These are phyloP conservation scores for Penicillium arizonense DNA, from an alignment of 495 filamentous ascomycete species.

Conservation along the genomic window DNA sequence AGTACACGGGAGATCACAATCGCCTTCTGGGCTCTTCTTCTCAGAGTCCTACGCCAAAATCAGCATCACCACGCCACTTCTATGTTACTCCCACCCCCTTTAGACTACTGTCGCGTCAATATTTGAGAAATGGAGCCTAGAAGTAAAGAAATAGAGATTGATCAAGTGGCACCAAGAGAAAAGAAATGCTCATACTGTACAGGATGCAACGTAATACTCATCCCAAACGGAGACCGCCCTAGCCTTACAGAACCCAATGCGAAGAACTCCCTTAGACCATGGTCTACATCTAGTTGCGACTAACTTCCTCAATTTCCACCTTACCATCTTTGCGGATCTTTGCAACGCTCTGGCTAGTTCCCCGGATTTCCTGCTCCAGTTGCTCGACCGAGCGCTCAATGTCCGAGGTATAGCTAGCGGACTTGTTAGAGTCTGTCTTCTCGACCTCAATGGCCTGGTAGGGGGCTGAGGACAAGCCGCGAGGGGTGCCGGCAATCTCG, in stretches of 20 bases:
- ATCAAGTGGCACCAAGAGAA: constrained; percentile 7
- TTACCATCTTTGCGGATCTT: constrained; percentile 65
- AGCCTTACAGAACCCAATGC: constrained; percentile 15
- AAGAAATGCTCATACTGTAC: constrained; percentile 21
- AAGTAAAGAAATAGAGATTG: constrained; percentile 8
- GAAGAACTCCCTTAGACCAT: constrained; percentile 1
- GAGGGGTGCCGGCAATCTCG: constrained; percentile 72
- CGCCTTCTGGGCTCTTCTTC: constrained; percentile 11
- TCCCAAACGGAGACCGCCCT: constrained; percentile 13
- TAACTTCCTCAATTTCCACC: constrained; percentile 63
- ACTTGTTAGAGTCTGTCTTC: constrained; percentile 20
- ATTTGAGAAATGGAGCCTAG: not conserved
- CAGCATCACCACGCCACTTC: too few species aligned
- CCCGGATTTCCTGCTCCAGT: constrained; percentile 33
- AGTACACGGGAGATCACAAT: constrained; percentile 7
- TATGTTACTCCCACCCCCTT: too few species aligned
- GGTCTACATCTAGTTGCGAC: constrained; percentile 15
- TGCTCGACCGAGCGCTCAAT: constrained; percentile 34
- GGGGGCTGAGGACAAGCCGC: constrained; percentile 54
- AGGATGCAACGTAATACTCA: constrained; percentile 11
- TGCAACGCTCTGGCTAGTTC: constrained; percentile 49
- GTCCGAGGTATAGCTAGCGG: constrained; percentile 20
- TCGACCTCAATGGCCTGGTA: constrained; percentile 32
- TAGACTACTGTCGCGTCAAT: not conserved
- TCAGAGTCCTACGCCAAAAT: constrained; percentile 3